Conservation (phyloP, 768 basidiomycete genomes). For the Tricholoma bakamatsutake region DNA sequence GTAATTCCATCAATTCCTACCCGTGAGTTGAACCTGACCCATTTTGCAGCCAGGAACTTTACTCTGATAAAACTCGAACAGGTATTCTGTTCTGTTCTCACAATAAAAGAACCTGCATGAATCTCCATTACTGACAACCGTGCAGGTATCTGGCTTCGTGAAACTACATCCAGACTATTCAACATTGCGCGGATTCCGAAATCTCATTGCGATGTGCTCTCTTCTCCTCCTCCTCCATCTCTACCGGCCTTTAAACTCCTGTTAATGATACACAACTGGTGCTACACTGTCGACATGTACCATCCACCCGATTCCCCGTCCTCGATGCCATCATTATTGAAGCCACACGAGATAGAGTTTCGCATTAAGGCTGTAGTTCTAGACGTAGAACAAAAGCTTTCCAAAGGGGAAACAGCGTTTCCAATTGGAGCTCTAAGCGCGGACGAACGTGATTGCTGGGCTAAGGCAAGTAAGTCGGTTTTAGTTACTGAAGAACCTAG, state of each 20-base stretch:
- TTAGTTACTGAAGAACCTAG: not conserved
- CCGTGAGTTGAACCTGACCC: constrained; percentile 4
- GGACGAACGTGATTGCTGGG: constrained; percentile 81
- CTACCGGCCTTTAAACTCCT: constrained; percentile 53
- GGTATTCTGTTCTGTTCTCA: constrained; percentile 31
- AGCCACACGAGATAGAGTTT: constrained; percentile 35
- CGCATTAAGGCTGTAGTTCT: constrained; percentile 38
- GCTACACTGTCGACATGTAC: constrained; percentile 71
- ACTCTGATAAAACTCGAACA: constrained; percentile 66
- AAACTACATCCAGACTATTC: constrained; percentile 58
- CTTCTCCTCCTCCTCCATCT: constrained; percentile 37
- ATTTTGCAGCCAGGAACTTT: constrained; percentile 53
- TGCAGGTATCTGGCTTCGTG: constrained; percentile 59
- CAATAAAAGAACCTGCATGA: not conserved
- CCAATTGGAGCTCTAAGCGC: constrained; percentile 70
- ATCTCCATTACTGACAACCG: not conserved
- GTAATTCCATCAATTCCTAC: not conserved
- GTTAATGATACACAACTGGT: constrained; percentile 71
- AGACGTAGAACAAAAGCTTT: constrained; percentile 53
- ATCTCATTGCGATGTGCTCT: constrained; percentile 56
- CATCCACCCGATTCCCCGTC: constrained; percentile 27
- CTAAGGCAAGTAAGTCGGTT: constrained; percentile 46
- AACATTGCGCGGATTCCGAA: constrained; percentile 74
- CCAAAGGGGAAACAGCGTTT: constrained; percentile 48
- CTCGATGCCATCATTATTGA: constrained; percentile 24